Percentiles rank a stretch among this genome's conserved stretches.
Conservation (phyloP, 768 basidiomycete species). For the Rubroboletus pulcherrimus region DNA sequence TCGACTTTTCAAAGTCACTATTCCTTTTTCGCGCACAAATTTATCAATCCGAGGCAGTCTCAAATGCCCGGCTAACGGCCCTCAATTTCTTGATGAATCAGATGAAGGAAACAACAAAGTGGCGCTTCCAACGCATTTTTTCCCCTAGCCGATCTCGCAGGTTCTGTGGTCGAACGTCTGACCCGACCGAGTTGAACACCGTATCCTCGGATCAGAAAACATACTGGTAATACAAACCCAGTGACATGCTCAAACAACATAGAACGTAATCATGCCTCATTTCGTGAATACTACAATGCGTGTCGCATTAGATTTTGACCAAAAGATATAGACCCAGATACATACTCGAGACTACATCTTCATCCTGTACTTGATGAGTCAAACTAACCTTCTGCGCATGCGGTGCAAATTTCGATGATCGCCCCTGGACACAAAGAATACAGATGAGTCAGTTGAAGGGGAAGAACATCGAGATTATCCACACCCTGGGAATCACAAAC, state of each 20-base stretch:
- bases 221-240: background rate
- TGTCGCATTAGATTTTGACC: background rate
- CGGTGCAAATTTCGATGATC: conserved; percentile 90
- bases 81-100: too few relatives aligned
- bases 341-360: conserved; percentile 87
- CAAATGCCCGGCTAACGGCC: too few relatives aligned
- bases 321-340: conserved; percentile 12
- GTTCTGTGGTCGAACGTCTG: background rate
- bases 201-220: background rate
- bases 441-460: background rate
- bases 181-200: too few relatives aligned
- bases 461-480: background rate
- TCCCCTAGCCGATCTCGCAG: background rate
- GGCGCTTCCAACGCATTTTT: background rate
- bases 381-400: conserved; percentile 94
- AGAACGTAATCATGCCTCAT: conserved; percentile 5
- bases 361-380: conserved; percentile 77
- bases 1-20: too few relatives aligned
- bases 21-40: too few relatives aligned
- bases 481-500: conserved; percentile 24
- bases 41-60: too few relatives aligned
- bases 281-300: conserved; percentile 30
- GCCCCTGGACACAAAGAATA: conserved; percentile 51
- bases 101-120: background rate
- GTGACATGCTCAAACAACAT: background rate